These are phyloP conservation scores for Smallanthus sonchifolius DNA, from an alignment of 129 eudicot genomes.

Conservation along the genomic window DNA sequence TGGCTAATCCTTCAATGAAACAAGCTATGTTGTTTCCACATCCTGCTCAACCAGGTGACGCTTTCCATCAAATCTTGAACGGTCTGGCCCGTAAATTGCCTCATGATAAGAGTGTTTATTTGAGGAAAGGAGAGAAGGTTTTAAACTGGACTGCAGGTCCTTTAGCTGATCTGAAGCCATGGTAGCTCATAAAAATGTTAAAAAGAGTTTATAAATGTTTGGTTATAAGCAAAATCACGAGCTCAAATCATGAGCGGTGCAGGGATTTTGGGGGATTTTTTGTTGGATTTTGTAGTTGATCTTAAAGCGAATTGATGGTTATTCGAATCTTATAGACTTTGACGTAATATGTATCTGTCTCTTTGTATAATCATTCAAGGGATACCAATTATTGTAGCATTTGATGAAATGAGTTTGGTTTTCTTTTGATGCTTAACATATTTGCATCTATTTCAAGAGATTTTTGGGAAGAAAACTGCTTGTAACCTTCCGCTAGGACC, in stretches of 20 bases:
- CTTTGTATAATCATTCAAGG: not conserved
- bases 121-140: slow-evolving; percentile 61
- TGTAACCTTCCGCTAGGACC: no score
- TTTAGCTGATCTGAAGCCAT: slow-evolving; percentile 81
- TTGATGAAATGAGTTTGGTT: no score
- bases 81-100: slow-evolving; percentile 95
- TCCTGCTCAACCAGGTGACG: slow-evolving; percentile 88
- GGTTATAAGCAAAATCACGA: not conserved
- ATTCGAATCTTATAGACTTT: slow-evolving; percentile 6
- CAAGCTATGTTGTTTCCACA: slow-evolving; percentile 96
- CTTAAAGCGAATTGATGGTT: slow-evolving; percentile 9
- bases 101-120: slow-evolving; percentile 55
- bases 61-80: slow-evolving; percentile 92
- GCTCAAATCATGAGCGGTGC: not conserved
- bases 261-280: slow-evolving; percentile 4
- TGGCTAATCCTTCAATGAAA: slow-evolving; percentile 95
- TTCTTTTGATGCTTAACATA: no score
- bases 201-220: slow-evolving; percentile 18
- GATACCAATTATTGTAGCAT: not conserved
- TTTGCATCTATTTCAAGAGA: no score
- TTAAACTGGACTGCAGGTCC: slow-evolving; percentile 97
- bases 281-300: slow-evolving; percentile 26
- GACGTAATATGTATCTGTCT: not conserved
- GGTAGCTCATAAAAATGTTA: slow-evolving; percentile 41
- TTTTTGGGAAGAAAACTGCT: no score